phyloP scores from a whole-genome alignment of 352 stramenopile genomes.

The Blastocystis sp. region DNA sequence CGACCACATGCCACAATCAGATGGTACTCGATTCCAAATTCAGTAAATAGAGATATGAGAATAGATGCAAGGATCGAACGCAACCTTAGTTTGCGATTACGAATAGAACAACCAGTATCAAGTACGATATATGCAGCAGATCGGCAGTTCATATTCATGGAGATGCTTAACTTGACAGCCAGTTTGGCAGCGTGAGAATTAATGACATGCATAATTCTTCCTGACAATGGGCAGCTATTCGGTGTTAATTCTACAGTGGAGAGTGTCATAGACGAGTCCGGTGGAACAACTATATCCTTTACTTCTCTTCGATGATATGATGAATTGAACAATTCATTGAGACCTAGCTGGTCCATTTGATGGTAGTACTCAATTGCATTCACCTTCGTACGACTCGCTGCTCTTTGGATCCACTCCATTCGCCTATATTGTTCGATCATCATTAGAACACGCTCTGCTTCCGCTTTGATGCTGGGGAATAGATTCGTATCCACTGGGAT shows the following conservation, averaged over 20 bases:
- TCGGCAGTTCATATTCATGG: background rate
- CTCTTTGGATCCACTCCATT: background rate
- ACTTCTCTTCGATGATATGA: too few relatives aligned
- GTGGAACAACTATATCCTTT: too few relatives aligned
- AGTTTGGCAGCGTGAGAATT: background rate
- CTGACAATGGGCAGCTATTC: too few relatives aligned
- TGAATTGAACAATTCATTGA: too few relatives aligned
- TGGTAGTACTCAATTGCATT: too few relatives aligned
- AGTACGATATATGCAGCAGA: background rate
- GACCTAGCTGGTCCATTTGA: too few relatives aligned
- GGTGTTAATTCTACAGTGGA: too few relatives aligned
- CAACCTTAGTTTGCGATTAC: background rate
- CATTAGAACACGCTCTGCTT: background rate
- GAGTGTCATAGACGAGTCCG: too few relatives aligned
- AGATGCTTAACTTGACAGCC: background rate
- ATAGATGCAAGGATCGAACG: background rate
- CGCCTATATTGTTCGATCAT: background rate
- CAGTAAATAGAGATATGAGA: background rate
- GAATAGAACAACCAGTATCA: background rate
- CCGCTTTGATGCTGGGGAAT: background rate
- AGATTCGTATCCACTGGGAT: background rate
- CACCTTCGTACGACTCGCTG: background rate
- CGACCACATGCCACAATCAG: background rate
- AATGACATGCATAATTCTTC: background rate
- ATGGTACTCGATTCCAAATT: background rate